Base-by-base conservation (phyloP, 1,284 basidiomycete species). In the Cerrena zonata region DNA sequence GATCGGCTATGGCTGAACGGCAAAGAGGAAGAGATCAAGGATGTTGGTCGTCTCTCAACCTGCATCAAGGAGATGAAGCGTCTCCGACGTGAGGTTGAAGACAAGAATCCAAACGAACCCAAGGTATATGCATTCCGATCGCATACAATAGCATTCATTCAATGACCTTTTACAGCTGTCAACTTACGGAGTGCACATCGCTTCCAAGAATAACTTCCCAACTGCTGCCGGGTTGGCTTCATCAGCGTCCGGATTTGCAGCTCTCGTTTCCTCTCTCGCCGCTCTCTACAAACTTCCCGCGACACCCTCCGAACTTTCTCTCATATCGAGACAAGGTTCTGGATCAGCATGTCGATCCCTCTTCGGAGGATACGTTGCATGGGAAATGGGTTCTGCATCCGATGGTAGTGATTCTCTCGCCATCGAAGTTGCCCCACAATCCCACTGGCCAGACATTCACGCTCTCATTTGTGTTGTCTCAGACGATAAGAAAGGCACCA, bases 121-220 rank as follows among this genome's bases (percentile, higher is more conserved):
- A 86, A 88, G 75, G 89, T 91, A 50, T 74, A 56, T 10, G 27
- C n/a, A 19, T 15, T 42, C 41, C 47, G 25, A 44, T 34, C 47
- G 2, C 39, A 12, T 27, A 15, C 40, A 43, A 42, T 42, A 47
- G 42, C 26, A 24, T 40, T 41, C 27, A 10, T 13, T 47, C 42
- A 45, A 46, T 52, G 45, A 42, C 41, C 53, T 49, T 25, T 41
- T 23, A 10, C 55, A 93, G 86, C 71, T 95, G 47, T 88, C 93
- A 0, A 65, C 76, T 15, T 87, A 75, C 68, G 72, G 78, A 25
- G 80, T 96, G 2, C 91, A 91, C 71, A 94, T 99, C 57, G 84
- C 84, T 53, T 98, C 94, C 10, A 87, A 86, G 73, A 99, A 99
- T 81, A 99, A 99, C 77, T 99, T 99, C 77, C 95, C 95, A 22